phyloP scores from a whole-genome alignment of 176 grass and related monocot species.

The Cymbopogon citratus region DNA sequence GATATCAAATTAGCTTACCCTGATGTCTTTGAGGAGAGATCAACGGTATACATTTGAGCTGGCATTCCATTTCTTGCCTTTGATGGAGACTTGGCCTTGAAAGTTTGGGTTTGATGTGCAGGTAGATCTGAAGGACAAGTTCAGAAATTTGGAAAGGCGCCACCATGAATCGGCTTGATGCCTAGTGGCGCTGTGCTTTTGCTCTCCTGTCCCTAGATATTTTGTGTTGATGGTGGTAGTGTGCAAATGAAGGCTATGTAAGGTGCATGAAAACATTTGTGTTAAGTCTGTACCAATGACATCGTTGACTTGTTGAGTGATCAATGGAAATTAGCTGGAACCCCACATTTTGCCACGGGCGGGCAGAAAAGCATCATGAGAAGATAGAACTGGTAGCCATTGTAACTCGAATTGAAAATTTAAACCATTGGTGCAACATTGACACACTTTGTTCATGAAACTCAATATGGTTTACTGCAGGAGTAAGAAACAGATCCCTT shows the following conservation, averaged over 20 bases:
- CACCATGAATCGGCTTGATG: neutral
- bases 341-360: no score
- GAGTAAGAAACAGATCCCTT: no score
- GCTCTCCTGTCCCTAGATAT: neutral
- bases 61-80: neutral
- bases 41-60: conserved; percentile 15
- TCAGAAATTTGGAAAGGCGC: conserved; percentile 33
- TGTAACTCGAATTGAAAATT: no score
- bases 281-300: no score
- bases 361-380: no score
- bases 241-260: neutral
- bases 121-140: conserved; percentile 36
- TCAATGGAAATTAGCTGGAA: no score
- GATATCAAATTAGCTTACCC: conserved; percentile 45
- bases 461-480: no score
- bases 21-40: conserved; percentile 31
- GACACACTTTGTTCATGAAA: no score
- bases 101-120: neutral
- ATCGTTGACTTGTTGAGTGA: no score
- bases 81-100: neutral
- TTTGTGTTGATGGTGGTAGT: neutral
- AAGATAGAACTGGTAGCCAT: no score
- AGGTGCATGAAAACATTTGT: neutral
- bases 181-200: neutral
- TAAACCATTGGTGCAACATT: no score